Conservation (phyloP, 306 rosid genomes). For the Parietaria judaica region DNA sequence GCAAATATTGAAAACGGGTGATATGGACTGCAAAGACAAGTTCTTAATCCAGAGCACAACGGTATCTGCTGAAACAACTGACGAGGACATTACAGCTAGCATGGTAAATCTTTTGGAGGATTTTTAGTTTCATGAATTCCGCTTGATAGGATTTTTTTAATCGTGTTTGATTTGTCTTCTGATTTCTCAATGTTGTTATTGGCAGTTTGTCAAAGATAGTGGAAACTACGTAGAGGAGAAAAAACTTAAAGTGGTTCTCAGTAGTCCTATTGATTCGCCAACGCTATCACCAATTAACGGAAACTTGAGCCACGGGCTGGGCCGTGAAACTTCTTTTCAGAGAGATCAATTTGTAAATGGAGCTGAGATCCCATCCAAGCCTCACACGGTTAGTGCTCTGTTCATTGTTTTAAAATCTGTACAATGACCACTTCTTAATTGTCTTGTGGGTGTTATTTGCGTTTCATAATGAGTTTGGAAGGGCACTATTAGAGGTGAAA, state of each 20-base stretch:
- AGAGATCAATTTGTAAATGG: conserved; percentile 26
- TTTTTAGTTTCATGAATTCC: too few relatives aligned
- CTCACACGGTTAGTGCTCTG: conserved; percentile 43
- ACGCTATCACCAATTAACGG: conserved; percentile 45
- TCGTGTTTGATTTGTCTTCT: conserved; percentile 11
- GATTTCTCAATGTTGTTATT: conserved; percentile 16
- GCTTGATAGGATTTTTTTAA: background rate
- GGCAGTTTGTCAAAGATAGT: conserved; percentile 64
- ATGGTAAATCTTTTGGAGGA: conserved; percentile 39
- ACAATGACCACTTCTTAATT: conserved; percentile 5
- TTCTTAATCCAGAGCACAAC: conserved; percentile 74
- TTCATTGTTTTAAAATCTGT: background rate
- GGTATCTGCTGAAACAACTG: conserved; percentile 50
- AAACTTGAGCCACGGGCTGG: conserved; percentile 34
- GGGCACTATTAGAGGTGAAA: background rate
- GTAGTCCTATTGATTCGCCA: conserved; percentile 59
- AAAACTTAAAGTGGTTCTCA: conserved; percentile 62
- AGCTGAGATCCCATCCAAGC: conserved; percentile 22
- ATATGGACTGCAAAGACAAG: conserved; percentile 82
- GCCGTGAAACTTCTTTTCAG: conserved; percentile 23
- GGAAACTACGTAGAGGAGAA: conserved; percentile 57
- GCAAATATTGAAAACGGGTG: conserved; percentile 64
- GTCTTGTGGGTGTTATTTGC: background rate
- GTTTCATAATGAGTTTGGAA: conserved; percentile 9
- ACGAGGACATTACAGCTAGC: conserved; percentile 58